Conservation (phyloP, 768 basidiomycete species). For the Hericium alpestre region DNA sequence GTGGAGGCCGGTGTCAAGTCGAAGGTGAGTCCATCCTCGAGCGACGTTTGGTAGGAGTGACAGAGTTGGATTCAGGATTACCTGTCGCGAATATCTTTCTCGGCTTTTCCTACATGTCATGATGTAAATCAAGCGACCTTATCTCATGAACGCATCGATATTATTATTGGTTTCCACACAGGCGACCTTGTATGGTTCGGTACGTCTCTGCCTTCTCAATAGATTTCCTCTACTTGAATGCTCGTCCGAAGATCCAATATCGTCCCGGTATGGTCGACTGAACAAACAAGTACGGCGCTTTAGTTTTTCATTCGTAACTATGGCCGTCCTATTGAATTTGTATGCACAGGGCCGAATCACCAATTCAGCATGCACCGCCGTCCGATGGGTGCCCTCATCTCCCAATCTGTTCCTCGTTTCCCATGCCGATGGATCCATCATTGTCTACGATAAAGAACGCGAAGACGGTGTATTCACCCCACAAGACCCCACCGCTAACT, state of each 20-base stretch:
- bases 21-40: constrained; percentile 43
- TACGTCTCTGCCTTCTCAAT: constrained; percentile 20
- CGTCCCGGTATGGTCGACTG: constrained; percentile 71
- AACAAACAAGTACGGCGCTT: constrained; percentile 61
- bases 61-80: constrained; percentile 53
- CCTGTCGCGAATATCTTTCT: constrained; percentile 74
- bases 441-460: constrained; percentile 85
- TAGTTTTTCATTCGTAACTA: neutral
- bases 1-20: constrained; percentile 75
- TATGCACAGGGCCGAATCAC: constrained; percentile 58
- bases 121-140: constrained; percentile 76
- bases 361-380: constrained; percentile 75
- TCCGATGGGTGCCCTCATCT: constrained; percentile 79
- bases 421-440: constrained; percentile 81
- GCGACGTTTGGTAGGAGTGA: neutral
- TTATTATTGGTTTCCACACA: constrained; percentile 85
- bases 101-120: constrained; percentile 83
- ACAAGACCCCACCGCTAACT: constrained; percentile 36
- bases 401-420: constrained; percentile 76
- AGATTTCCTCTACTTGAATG: neutral
- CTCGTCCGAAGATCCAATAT: constrained; percentile 53
- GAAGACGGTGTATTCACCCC: constrained; percentile 73
- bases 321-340: neutral
- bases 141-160: constrained; percentile 67
- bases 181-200: constrained; percentile 98